phyloP scores from a whole-genome alignment of 129 eudicot genomes.

The Arctium minus region DNA sequence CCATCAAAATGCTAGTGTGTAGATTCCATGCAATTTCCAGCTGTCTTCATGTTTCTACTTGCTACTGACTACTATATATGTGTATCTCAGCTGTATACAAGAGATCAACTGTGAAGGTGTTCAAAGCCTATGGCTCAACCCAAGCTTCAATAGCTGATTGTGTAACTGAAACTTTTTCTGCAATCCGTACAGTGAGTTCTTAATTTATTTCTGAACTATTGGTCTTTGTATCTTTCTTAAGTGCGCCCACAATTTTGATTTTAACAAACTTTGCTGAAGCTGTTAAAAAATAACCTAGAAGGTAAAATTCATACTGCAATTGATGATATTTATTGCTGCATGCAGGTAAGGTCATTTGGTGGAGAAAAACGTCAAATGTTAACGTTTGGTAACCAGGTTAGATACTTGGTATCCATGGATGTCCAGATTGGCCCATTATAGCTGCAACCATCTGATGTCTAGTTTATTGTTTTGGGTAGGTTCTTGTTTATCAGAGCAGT shows the following conservation, averaged over 20 bases:
- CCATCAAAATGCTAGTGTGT: not conserved
- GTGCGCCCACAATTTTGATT: not conserved
- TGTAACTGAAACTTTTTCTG: slow-evolving; percentile 89
- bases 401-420: not conserved
- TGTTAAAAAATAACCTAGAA: not conserved
- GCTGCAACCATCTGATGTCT: slow-evolving; percentile 7
- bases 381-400: slow-evolving; percentile 80
- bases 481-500: slow-evolving; percentile 64
- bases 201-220: not conserved
- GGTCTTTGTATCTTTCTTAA: not conserved
- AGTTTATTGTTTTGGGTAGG: slow-evolving; percentile 41
- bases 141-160: slow-evolving; percentile 93
- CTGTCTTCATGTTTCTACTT: not conserved
- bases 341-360: slow-evolving; percentile 92
- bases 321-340: slow-evolving; percentile 9
- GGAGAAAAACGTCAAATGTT: slow-evolving; percentile 99
- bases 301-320: not conserved
- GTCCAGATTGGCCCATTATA: not conserved
- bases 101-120: slow-evolving; percentile 83
- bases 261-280: not conserved
- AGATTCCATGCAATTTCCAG: not conserved
- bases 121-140: slow-evolving; percentile 85
- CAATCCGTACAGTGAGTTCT: slow-evolving; percentile 87
- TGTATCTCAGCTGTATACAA: slow-evolving; percentile 69
- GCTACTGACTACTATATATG: not conserved